These are phyloP conservation scores for Epichloe gansuensis DNA, from an alignment of 2,329 filamentous ascomycete species.

Conservation along the genomic window DNA sequence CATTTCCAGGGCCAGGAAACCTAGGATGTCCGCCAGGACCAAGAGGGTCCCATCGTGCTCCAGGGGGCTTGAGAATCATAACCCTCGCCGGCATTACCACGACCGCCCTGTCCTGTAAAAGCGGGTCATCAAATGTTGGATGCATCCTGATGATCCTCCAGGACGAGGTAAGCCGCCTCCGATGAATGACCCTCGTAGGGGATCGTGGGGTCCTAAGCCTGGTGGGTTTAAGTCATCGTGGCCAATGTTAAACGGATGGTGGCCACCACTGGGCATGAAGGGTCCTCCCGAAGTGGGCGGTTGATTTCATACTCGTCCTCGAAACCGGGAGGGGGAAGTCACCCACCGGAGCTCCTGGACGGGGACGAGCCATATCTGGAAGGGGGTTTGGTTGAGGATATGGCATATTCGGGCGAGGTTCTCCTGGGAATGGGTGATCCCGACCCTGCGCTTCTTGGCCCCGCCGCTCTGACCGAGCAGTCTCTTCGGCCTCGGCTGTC, in stretches of 20 bases:
- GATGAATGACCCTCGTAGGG: constrained; percentile 56
- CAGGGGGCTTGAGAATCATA: constrained; percentile 64
- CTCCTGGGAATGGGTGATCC: constrained; percentile 22
- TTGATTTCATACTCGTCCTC: constrained; percentile 87
- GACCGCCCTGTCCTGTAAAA: constrained; percentile 48
- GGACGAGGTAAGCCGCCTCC: constrained; percentile 46
- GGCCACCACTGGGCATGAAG: constrained; percentile 32
- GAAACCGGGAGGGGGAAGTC: constrained; percentile 80
- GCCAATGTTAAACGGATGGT: constrained; percentile 59
- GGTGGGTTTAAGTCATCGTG: constrained; percentile 81
- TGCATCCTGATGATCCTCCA: constrained; percentile 71
- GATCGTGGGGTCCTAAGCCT: constrained; percentile 75
- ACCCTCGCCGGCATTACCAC: constrained; percentile 21
- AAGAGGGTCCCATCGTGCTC: constrained; percentile 82
- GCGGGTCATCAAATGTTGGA: constrained; percentile 83
- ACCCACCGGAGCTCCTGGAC: constrained; percentile 53
- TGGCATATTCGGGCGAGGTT: constrained; percentile 50
- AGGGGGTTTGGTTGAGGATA: constrained; percentile 57
- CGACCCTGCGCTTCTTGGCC: constrained; percentile 27
- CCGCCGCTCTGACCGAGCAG: constrained; percentile 28
- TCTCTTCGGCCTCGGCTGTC: constrained; percentile 29
- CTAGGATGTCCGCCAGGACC: constrained; percentile 50
- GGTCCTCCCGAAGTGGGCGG: constrained; percentile 33
- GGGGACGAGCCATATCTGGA: constrained; percentile 41
- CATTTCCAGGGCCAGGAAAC: constrained; percentile 32